Conservation (phyloP, 176 grass and related monocot species). For the Oryza officinalis region DNA sequence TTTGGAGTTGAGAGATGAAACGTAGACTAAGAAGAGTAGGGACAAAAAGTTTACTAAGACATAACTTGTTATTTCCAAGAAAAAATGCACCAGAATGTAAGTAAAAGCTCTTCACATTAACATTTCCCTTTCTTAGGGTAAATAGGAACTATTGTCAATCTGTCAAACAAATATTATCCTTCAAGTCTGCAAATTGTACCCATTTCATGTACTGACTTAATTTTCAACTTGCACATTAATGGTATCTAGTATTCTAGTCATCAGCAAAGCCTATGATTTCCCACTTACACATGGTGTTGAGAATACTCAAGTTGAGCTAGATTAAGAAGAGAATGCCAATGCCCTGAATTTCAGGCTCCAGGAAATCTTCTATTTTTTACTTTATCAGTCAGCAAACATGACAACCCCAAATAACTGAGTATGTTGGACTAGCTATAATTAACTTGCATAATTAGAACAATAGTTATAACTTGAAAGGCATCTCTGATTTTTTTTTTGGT, state of each 20-base stretch:
- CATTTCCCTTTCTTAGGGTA: background rate
- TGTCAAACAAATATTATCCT: background rate
- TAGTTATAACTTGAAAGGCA: constrained; percentile 16
- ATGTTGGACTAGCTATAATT: background rate
- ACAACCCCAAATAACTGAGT: background rate
- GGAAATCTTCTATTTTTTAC: background rate
- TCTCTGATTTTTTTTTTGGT: background rate
- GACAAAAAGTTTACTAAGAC: background rate
- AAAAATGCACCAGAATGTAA: background rate
- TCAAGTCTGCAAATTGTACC: background rate
- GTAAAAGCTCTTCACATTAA: background rate
- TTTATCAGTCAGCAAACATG: background rate
- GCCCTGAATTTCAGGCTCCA: background rate
- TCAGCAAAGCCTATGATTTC: background rate
- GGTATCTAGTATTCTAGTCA: background rate
- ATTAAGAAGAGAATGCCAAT: background rate
- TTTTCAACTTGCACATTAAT: background rate
- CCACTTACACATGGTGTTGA: background rate
- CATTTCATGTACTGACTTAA: background rate
- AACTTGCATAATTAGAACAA: constrained; percentile 12
- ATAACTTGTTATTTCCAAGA: background rate
- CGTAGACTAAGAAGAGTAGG: background rate
- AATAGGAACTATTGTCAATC: background rate
- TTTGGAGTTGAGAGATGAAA: background rate
- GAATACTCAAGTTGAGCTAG: constrained; percentile 9